phyloP scores from a whole-genome alignment of 306 rosid genomes.

The Lablab purpureus region DNA sequence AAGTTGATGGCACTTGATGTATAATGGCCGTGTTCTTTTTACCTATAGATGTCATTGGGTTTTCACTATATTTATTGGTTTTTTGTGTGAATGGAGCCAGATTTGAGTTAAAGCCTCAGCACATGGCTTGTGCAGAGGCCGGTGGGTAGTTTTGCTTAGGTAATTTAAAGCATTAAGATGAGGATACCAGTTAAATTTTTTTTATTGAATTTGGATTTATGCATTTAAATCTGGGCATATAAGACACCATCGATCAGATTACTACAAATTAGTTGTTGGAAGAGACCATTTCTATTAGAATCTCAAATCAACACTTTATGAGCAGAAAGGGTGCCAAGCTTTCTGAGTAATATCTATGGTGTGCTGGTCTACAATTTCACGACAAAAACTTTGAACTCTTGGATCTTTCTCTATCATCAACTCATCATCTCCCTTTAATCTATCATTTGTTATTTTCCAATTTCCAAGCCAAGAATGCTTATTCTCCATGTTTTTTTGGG shows the following conservation, averaged over 20 bases:
- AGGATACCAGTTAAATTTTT: constrained; percentile 6
- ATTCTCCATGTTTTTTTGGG: constrained; percentile 39
- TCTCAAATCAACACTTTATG: background rate
- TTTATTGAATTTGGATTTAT: background rate
- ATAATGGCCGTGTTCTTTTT: constrained; percentile 6
- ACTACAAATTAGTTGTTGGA: background rate
- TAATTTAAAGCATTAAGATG: constrained; percentile 28
- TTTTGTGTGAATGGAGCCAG: constrained; percentile 30
- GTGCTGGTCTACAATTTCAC: background rate
- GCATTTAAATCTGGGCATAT: too few species aligned
- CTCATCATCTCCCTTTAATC: constrained; percentile 7
- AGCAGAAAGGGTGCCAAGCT: background rate
- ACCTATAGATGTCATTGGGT: constrained; percentile 16
- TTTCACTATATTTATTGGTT: constrained; percentile 14
- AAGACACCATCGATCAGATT: constrained; percentile 7
- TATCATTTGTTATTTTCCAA: constrained; percentile 33
- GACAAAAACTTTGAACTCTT: constrained; percentile 6
- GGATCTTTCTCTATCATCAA: constrained; percentile 9
- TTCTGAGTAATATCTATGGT: constrained; percentile 1
- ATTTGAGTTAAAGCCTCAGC: constrained; percentile 28
- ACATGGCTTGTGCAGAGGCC: constrained; percentile 36
- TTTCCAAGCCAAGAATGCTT: constrained; percentile 43
- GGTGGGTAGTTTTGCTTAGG: background rate
- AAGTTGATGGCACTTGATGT: constrained; percentile 33
- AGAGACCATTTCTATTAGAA: background rate